These are phyloP conservation scores for Blastocladiella britannica DNA, from an alignment of 192 early-diverging fungal genomes.

Conservation along the genomic window DNA sequence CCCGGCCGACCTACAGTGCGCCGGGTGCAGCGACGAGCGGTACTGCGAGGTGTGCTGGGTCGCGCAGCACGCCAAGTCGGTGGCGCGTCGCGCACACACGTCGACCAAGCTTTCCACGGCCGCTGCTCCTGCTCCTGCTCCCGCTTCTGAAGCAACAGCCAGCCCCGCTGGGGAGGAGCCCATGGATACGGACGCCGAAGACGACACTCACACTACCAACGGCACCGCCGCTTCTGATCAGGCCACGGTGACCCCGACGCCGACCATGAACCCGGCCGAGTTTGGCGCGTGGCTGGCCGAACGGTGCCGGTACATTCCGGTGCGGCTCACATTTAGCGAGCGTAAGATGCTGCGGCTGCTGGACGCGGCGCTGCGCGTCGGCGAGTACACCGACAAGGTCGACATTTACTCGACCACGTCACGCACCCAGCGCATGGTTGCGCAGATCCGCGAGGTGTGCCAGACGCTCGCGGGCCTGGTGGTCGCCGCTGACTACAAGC, in stretches of 20 bases:
- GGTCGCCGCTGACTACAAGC: conserved; percentile 57
- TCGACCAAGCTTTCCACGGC: no score
- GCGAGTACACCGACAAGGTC: conserved; percentile 70
- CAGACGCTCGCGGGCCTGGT: conserved; percentile 81
- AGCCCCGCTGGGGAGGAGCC: not conserved
- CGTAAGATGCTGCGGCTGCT: conserved; percentile 81
- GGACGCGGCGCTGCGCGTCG: conserved; percentile 82
- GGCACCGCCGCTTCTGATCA: not conserved
- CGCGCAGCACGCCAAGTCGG: not conserved
- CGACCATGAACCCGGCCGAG: not conserved
- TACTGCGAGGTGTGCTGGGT: conserved; percentile 17
- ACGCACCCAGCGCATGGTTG: conserved; percentile 74
- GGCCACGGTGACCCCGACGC: not conserved
- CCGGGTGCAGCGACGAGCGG: conserved; percentile 1
- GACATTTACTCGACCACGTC: conserved; percentile 56
- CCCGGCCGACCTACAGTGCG: not conserved
- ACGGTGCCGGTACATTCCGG: conserved; percentile 80
- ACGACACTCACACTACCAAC: no score
- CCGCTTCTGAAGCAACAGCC: not conserved
- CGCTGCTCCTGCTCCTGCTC: no score
- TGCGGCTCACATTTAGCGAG: conserved; percentile 74
- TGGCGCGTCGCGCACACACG: not conserved
- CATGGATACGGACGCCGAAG: no score
- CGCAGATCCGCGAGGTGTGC: conserved; percentile 90
- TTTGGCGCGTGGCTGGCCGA: conserved; percentile 67